A percentile compares a stretch with the other conserved stretches of the same genome.
Evolutionary conservation across 2,329 filamentous ascomycete species (phyloP).

Genomic region (Ophiosphaerella herpotricha): DNA sequence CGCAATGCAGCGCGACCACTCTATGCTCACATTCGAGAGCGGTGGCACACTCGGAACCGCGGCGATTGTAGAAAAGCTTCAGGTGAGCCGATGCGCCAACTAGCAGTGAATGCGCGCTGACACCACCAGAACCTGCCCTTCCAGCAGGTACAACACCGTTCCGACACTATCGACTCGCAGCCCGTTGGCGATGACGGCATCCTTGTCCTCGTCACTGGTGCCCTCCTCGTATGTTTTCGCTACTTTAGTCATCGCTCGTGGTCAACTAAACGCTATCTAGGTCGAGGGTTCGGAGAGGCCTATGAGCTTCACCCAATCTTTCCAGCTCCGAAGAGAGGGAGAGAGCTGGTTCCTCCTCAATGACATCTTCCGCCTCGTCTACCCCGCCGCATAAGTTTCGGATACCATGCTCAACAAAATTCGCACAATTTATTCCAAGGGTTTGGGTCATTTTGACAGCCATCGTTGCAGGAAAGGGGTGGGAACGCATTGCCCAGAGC

Average conservation of each 20-base stretch:
- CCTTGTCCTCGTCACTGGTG: conserved; percentile 85
- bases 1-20: conserved; percentile 69
- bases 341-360: conserved; percentile 80
- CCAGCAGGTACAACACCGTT: conserved; percentile 76
- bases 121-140: conserved; percentile 72
- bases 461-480: conserved; percentile 4
- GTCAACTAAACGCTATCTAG: conserved; percentile 52
- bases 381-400: conserved; percentile 51
- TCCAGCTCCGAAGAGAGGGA: conserved; percentile 81
- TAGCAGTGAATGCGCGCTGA: conserved; percentile 18
- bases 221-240: conserved; percentile 69
- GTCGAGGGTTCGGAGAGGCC: conserved; percentile 83
- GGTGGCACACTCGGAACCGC: conserved; percentile 65
- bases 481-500: background rate
- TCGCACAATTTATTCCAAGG: conserved; percentile 10
- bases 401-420: conserved; percentile 7
- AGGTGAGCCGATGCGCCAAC: conserved; percentile 57
- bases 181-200: conserved; percentile 71
- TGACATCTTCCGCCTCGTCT: conserved; percentile 92
- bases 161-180: conserved; percentile 81
- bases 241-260: background rate
- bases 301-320: conserved; percentile 89
- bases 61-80: conserved; percentile 79
- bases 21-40: conserved; percentile 93
- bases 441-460: conserved; percentile 19